Percentiles rank a stretch among this genome's conserved stretches.
Conservation (phyloP, 2,329 filamentous ascomycete species). For the Calonectria hongkongensis region DNA sequence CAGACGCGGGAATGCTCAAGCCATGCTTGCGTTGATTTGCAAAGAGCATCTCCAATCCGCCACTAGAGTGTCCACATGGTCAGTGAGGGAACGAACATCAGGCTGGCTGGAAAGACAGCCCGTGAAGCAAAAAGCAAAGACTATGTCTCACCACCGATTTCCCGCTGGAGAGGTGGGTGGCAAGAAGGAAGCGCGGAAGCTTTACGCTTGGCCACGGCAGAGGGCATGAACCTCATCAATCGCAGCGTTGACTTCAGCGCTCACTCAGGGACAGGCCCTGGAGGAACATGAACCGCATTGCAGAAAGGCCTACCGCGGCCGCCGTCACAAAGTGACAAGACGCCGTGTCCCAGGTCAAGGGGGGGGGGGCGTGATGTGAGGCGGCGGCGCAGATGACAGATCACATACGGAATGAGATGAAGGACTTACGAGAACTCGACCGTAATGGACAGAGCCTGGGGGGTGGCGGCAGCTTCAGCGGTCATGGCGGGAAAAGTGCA, state of each 20-base stretch:
- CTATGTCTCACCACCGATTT: constrained; percentile 2
- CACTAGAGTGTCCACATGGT: constrained; percentile 70
- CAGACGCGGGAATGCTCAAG: constrained; percentile 79
- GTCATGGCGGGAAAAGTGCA: constrained; percentile 45
- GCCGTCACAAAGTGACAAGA: constrained; percentile 22
- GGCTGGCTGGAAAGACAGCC: constrained; percentile 12
- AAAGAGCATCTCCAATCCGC: constrained; percentile 96
- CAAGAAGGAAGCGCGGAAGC: constrained; percentile 16
- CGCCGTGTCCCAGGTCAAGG: constrained; percentile 14
- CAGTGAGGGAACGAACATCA: constrained; percentile 43
- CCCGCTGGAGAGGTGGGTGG: constrained; percentile 22
- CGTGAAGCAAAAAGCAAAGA: constrained; percentile 35
- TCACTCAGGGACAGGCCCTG: constrained; percentile 33
- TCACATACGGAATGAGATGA: constrained; percentile 50
- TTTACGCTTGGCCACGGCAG: constrained; percentile 21
- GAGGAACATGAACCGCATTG: constrained; percentile 21
- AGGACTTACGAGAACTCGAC: constrained; percentile 80
- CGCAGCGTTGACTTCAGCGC: constrained; percentile 26
- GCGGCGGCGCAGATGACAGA: constrained; percentile 48
- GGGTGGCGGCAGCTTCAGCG: constrained; percentile 38
- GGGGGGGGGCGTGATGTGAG: constrained; percentile 35
- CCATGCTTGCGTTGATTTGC: constrained; percentile 85
- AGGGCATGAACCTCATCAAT: constrained; percentile 19
- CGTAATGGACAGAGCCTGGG: constrained; percentile 72
- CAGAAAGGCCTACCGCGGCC: background rate